phyloP scores from a whole-genome alignment of 495 filamentous ascomycete genomes.

The Bacidia rubella region DNA sequence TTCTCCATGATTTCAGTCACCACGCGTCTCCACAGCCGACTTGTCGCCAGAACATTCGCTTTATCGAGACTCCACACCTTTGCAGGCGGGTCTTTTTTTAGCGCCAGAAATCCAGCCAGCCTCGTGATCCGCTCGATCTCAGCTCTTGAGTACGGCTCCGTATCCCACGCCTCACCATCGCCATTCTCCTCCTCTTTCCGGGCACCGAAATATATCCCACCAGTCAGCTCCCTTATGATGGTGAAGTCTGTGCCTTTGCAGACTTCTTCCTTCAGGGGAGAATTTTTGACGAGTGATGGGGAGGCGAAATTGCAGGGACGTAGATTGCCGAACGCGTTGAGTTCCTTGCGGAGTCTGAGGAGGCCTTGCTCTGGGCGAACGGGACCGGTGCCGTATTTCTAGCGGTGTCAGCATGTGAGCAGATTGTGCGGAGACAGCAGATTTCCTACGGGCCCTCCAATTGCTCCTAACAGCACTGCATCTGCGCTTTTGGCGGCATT shows the following conservation, averaged over 20 bases:
- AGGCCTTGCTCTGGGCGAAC: constrained; percentile 93
- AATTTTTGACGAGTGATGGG: constrained; percentile 70
- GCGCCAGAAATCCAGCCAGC: constrained; percentile 69
- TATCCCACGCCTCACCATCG: constrained; percentile 68
- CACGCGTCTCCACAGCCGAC: constrained; percentile 77
- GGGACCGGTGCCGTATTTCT: constrained; percentile 87
- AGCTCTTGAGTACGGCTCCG: constrained; percentile 71
- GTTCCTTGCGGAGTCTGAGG: constrained; percentile 83
- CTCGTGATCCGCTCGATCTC: constrained; percentile 88
- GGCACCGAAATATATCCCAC: constrained; percentile 95
- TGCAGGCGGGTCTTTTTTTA: constrained; percentile 62
- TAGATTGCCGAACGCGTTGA: constrained; percentile 91
- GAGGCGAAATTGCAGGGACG: constrained; percentile 96
- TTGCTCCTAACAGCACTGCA: constrained; percentile 85
- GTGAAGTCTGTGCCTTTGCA: constrained; percentile 86
- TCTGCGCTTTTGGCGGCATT: constrained; percentile 77
- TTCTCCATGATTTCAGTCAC: constrained; percentile 63
- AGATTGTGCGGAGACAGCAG: background rate
- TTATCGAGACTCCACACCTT: constrained; percentile 89
- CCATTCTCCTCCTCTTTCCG: constrained; percentile 71
- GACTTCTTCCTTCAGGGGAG: constrained; percentile 76
- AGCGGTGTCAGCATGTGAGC: background rate
- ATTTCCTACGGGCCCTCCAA: constrained; percentile 67
- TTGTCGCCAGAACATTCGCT: constrained; percentile 91
- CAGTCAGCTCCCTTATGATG: constrained; percentile 87